A percentile compares a stretch with the other conserved stretches of the same genome.
These are phyloP conservation scores for Trichosporon coremiiforme DNA, from an alignment of 1,284 basidiomycete genomes.

Conservation along the genomic window DNA sequence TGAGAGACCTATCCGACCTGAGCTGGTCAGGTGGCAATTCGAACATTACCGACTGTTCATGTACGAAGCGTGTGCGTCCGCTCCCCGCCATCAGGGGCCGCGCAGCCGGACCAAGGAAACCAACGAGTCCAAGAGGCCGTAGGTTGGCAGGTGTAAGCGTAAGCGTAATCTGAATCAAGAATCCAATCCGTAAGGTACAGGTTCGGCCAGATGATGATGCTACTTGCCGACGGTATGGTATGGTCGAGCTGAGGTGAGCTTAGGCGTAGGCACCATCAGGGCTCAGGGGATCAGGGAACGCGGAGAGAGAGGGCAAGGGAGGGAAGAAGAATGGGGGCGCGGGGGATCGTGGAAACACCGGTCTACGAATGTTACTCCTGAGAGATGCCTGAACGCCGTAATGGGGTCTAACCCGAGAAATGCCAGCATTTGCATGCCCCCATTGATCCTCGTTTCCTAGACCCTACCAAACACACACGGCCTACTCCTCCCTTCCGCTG, in stretches of 20 bases:
- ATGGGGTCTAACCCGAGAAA: slow-evolving; percentile 17
- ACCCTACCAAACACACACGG: slow-evolving; percentile 7
- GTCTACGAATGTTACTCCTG: slow-evolving; percentile 3
- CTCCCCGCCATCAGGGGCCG: slow-evolving; percentile 34
- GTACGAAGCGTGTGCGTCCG: slow-evolving; percentile 21
- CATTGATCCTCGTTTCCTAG: not conserved
- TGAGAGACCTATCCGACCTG: not conserved
- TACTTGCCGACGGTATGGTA: slow-evolving; percentile 17
- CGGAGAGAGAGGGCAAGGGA: not conserved
- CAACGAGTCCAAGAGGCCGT: slow-evolving; percentile 10
- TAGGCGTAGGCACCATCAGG: slow-evolving; percentile 8
- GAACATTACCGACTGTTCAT: slow-evolving; percentile 4
- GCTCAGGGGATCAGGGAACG: not conserved
- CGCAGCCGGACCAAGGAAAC: slow-evolving; percentile 18
- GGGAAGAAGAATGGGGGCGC: not conserved
- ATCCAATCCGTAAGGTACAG: slow-evolving; percentile 11
- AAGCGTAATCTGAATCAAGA: slow-evolving; percentile 19
- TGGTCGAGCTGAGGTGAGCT: slow-evolving; percentile 7
- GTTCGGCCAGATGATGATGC: slow-evolving; percentile 2
- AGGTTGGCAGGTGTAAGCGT: slow-evolving; percentile 14
- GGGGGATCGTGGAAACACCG: slow-evolving; percentile 4
- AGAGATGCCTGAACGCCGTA: slow-evolving; percentile 15
- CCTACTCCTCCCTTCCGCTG: not conserved
- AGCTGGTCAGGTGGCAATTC: slow-evolving; percentile 14
- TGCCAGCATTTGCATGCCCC: slow-evolving; percentile 10